phyloP scores from a whole-genome alignment of 2,329 filamentous ascomycete genomes.

The Colletotrichum horii region DNA sequence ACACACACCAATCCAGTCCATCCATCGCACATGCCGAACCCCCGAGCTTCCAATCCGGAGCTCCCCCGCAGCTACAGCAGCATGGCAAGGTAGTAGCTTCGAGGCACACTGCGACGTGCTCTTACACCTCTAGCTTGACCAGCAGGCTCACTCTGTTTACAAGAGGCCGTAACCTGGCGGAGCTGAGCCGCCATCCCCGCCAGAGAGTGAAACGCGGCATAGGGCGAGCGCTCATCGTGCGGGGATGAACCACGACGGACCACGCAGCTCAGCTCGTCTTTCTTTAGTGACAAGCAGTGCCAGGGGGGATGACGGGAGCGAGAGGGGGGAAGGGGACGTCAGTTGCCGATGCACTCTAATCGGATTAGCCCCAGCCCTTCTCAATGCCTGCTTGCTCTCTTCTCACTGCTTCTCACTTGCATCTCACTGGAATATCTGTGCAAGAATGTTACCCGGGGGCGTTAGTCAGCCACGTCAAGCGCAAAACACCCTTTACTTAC shows the following conservation, averaged over 20 bases:
- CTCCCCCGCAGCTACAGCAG: slow-evolving; percentile 4
- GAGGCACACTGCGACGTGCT: not conserved
- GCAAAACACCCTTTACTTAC: too few relatives aligned
- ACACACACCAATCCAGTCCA: not conserved
- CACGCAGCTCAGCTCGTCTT: not conserved
- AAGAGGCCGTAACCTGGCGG: not conserved
- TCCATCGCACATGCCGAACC: slow-evolving; percentile 14
- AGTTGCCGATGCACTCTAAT: not conserved
- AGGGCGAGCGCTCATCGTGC: slow-evolving; percentile 2
- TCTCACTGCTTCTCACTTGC: not conserved
- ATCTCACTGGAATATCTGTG: not conserved
- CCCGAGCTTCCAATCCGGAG: not conserved
- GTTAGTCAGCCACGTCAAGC: too few relatives aligned
- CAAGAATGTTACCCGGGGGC: too few relatives aligned
- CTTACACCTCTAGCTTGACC: not conserved
- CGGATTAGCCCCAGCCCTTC: not conserved
- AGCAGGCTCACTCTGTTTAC: not conserved
- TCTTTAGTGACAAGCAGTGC: not conserved
- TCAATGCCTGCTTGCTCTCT: not conserved
- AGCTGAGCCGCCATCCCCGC: not conserved
- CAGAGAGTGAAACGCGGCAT: slow-evolving; percentile 7
- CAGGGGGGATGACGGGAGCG: not conserved
- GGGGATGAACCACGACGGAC: slow-evolving; percentile 10
- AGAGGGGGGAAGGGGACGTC: not conserved
- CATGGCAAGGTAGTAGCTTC: slow-evolving; percentile 6